phyloP scores from a whole-genome alignment of 2,329 filamentous ascomycete species.

The Trichophyton verrucosum region DNA sequence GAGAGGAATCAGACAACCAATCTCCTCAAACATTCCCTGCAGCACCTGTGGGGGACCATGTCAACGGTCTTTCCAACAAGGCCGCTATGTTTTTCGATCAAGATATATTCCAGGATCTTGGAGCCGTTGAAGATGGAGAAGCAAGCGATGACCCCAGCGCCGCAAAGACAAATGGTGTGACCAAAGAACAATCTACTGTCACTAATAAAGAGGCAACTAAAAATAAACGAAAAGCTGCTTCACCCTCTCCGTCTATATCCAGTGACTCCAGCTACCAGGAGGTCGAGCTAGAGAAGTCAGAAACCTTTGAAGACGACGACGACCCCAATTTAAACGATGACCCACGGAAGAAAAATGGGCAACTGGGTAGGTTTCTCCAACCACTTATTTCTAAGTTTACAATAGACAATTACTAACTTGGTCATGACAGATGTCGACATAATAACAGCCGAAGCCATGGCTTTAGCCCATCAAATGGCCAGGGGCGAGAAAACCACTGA shows the following conservation, averaged over 20 bases:
- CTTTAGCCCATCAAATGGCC: slow-evolving; percentile 80
- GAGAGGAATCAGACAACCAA: slow-evolving; percentile 51
- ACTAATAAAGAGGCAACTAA: not conserved
- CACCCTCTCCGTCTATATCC: not conserved
- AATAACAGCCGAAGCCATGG: slow-evolving; percentile 99
- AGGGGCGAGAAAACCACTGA: slow-evolving; percentile 67
- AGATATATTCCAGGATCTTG: slow-evolving; percentile 80
- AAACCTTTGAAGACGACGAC: slow-evolving; percentile 6
- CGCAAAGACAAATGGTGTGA: not conserved
- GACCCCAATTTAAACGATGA: slow-evolving; percentile 22
- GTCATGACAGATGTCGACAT: slow-evolving; percentile 70
- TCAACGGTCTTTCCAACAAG: slow-evolving; percentile 59
- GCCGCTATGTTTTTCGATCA: slow-evolving; percentile 87
- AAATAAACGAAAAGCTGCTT: not conserved
- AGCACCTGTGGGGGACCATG: slow-evolving; percentile 15
- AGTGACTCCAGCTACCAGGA: not conserved
- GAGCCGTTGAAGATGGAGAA: slow-evolving; percentile 45
- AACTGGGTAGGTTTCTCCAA: slow-evolving; percentile 28
- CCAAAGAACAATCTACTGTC: not conserved
- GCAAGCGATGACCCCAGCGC: slow-evolving; percentile 19
- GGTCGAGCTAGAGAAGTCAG: not conserved
- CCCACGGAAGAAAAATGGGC: slow-evolving; percentile 30
- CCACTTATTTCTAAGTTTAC: slow-evolving; percentile 10
- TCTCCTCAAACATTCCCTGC: slow-evolving; percentile 25
- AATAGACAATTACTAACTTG: slow-evolving; percentile 10